These are phyloP conservation scores for Rhexocercosporidium sp. DNA, from an alignment of 2,329 filamentous ascomycete species.

Conservation along the genomic window DNA sequence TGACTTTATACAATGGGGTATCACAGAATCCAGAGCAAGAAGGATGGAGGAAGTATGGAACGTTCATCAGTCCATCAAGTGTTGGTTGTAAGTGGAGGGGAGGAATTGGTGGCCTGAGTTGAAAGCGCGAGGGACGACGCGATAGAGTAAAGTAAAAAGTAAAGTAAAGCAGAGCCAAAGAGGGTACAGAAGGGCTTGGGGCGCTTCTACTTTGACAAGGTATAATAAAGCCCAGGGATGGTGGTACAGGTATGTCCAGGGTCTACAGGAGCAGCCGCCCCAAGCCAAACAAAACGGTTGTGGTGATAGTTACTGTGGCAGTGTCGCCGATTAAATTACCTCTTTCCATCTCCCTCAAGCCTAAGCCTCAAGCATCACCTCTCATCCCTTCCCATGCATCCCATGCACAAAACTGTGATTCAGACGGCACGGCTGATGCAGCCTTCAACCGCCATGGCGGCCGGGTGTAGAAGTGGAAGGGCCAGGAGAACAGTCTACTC, in stretches of 20 bases:
- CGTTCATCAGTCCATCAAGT: not conserved
- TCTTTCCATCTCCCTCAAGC: not conserved
- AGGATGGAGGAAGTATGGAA: not conserved
- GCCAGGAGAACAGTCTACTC: not conserved
- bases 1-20: not conserved
- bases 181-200: not conserved
- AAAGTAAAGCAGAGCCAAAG: not conserved
- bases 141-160: not conserved
- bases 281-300: not conserved
- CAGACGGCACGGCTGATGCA: conserved; percentile 19
- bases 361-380: not conserved
- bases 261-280: not conserved
- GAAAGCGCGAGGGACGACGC: conserved; percentile 4
- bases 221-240: not conserved
- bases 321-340: not conserved
- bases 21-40: not conserved
- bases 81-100: not conserved
- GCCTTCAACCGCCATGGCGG: not conserved
- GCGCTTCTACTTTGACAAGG: not conserved
- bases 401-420: conserved; percentile 12
- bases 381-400: not conserved
- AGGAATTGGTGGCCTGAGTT: not conserved
- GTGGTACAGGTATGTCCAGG: not conserved
- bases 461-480: not conserved
- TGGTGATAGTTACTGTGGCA: conserved; percentile 3